phyloP scores from a whole-genome alignment of 345 rosid genomes.

The Linum lewisii region DNA sequence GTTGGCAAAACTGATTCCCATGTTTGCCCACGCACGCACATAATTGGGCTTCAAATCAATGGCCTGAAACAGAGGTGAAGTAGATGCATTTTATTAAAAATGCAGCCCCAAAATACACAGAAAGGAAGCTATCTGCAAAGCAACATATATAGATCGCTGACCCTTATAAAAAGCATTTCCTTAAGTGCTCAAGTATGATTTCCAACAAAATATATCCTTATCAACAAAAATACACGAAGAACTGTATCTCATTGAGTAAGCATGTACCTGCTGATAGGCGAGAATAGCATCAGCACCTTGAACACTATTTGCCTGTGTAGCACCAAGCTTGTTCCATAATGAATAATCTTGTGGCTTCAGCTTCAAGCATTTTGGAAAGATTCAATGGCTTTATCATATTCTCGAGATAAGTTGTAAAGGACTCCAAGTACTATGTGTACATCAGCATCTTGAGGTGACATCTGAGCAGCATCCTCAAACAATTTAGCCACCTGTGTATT shows the following conservation, averaged over 20 bases:
- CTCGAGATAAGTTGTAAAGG: slow-evolving; percentile 80
- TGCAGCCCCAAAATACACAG: too few relatives aligned
- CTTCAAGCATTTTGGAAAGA: slow-evolving; percentile 75
- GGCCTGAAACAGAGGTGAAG: slow-evolving; percentile 44
- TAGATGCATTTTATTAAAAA: too few relatives aligned
- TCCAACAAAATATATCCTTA: background rate
- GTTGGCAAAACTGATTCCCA: slow-evolving; percentile 99
- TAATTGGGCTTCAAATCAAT: slow-evolving; percentile 97
- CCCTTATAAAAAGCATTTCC: too few relatives aligned
- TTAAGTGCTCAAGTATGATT: too few relatives aligned
- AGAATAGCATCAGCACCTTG: slow-evolving; percentile 97
- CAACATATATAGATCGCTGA: too few relatives aligned
- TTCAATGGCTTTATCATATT: slow-evolving; percentile 79
- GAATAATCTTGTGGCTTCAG: slow-evolving; percentile 96
- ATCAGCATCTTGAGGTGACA: slow-evolving; percentile 97
- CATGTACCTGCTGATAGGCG: slow-evolving; percentile 85
- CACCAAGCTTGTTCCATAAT: slow-evolving; percentile 98
- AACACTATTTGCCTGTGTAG: slow-evolving; percentile 97
- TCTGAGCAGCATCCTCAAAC: slow-evolving; percentile 75
- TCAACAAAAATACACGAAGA: background rate
- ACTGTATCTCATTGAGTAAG: background rate
- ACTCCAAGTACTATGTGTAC: slow-evolving; percentile 95
- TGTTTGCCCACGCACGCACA: slow-evolving; percentile 99
- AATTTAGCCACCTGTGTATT: slow-evolving; percentile 57
- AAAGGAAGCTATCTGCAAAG: background rate